These are phyloP conservation scores for Sarcodon aspratus DNA, from an alignment of 768 basidiomycete species.

Conservation along the genomic window DNA sequence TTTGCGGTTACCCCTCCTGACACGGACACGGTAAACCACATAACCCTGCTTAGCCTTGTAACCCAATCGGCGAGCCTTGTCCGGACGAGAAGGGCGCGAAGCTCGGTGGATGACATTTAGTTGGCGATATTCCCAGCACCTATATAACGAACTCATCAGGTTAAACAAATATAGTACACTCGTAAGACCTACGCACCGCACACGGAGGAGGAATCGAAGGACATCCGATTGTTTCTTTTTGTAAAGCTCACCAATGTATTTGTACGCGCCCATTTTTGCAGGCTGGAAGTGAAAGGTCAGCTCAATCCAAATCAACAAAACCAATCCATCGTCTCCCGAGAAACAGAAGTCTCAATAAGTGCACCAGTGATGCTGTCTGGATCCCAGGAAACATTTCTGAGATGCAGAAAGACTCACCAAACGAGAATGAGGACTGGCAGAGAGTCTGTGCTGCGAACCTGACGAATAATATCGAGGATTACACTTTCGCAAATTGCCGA, in stretches of 20 bases:
- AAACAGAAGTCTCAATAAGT: too few relatives aligned
- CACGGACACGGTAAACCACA: constrained; percentile 94
- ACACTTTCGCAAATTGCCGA: too few relatives aligned
- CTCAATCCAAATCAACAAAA: too few relatives aligned
- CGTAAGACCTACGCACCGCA: constrained; percentile 46
- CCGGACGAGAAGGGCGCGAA: constrained; percentile 94
- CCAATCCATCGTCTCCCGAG: too few relatives aligned
- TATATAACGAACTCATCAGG: constrained; percentile 17
- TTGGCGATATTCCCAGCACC: constrained; percentile 99
- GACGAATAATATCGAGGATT: too few relatives aligned
- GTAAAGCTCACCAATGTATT: constrained; percentile 95
- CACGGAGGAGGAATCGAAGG: constrained; percentile 94
- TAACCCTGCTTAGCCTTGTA: constrained; percentile 99
- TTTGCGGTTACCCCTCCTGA: constrained; percentile 97
- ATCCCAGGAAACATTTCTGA: too few relatives aligned
- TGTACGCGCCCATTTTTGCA: constrained; percentile 83
- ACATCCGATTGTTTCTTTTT: constrained; percentile 98
- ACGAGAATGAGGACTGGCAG: too few relatives aligned
- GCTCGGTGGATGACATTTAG: constrained; percentile 97
- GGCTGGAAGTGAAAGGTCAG: constrained; percentile 11
- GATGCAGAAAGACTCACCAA: too few relatives aligned
- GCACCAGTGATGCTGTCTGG: too few relatives aligned
- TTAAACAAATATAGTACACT: neutral
- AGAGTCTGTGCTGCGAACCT: too few relatives aligned
- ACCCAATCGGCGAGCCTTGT: constrained; percentile 96